A percentile compares a stretch with the other conserved stretches of the same genome.
phyloP scores from a whole-genome alignment of 2,329 filamentous ascomycete species.

The Davidsoniella eucalypti region DNA sequence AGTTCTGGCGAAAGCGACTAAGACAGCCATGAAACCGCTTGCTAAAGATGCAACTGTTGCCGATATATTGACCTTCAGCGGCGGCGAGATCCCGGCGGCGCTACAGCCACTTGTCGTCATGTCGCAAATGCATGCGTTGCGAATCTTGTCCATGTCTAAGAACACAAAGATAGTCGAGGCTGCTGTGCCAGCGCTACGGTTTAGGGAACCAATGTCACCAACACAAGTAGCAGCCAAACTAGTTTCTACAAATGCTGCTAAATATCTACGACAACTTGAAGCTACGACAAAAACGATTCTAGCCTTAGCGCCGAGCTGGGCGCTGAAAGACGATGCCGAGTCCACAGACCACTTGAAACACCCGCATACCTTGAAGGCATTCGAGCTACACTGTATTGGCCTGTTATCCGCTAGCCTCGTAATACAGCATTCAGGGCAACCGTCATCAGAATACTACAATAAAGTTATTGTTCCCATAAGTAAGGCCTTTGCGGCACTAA shows the following conservation, averaged over 20 bases:
- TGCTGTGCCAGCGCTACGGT: slow-evolving; percentile 36
- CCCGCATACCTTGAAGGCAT: slow-evolving; percentile 37
- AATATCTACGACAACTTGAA: slow-evolving; percentile 49
- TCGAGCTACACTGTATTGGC: slow-evolving; percentile 48
- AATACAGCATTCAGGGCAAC: slow-evolving; percentile 9
- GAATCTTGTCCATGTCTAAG: slow-evolving; percentile 42
- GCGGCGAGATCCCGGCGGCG: slow-evolving; percentile 23
- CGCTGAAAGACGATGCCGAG: slow-evolving; percentile 41
- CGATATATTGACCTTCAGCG: slow-evolving; percentile 46
- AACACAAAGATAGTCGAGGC: slow-evolving; percentile 44
- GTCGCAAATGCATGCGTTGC: slow-evolving; percentile 48
- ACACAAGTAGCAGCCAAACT: slow-evolving; percentile 8
- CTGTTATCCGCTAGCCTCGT: slow-evolving; percentile 22
- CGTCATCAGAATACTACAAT: slow-evolving; percentile 5
- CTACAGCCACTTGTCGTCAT: slow-evolving; percentile 41
- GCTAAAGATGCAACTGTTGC: slow-evolving; percentile 18
- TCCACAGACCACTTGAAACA: slow-evolving; percentile 37
- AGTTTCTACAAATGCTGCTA: slow-evolving; percentile 23
- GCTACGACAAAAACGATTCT: slow-evolving; percentile 47
- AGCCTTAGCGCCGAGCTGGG: slow-evolving; percentile 50
- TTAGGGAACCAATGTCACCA: slow-evolving; percentile 21
- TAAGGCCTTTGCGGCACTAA: slow-evolving; percentile 11
- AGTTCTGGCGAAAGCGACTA: slow-evolving; percentile 14
- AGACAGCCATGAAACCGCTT: slow-evolving; percentile 20
- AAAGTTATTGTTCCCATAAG: slow-evolving; percentile 11